These are phyloP conservation scores for Corchorus olitorius DNA, from an alignment of 345 rosid genomes.

Conservation along the genomic window DNA sequence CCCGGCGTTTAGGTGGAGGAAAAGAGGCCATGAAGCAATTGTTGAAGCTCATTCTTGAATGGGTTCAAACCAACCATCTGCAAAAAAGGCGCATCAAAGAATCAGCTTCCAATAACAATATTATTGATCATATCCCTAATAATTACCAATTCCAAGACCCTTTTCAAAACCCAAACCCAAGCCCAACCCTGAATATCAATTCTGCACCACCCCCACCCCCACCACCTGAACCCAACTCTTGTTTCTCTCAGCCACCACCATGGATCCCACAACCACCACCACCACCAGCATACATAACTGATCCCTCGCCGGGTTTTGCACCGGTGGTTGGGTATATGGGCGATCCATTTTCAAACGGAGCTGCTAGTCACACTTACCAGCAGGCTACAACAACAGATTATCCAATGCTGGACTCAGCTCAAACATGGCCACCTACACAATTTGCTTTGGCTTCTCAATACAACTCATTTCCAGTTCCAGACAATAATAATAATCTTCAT, in stretches of 20 bases:
- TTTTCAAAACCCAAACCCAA: constrained; percentile 55
- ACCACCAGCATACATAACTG: constrained; percentile 39
- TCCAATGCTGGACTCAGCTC: constrained; percentile 49
- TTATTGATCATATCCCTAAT: constrained; percentile 15
- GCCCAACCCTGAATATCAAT: constrained; percentile 14
- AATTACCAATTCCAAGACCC: constrained; percentile 42
- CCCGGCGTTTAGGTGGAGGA: constrained; percentile 88
- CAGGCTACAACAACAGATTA: constrained; percentile 28
- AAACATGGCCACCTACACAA: constrained; percentile 53
- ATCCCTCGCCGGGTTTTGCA: constrained; percentile 42
- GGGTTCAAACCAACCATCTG: constrained; percentile 93
- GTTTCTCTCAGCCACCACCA: constrained; percentile 39
- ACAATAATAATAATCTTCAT: constrained; percentile 33
- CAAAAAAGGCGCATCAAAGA: constrained; percentile 52
- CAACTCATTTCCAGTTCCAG: constrained; percentile 24
- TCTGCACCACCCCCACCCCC: constrained; percentile 27
- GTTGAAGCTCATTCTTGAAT: constrained; percentile 88
- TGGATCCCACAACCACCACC: constrained; percentile 51
- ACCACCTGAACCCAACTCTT: constrained; percentile 42
- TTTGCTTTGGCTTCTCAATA: constrained; percentile 41
- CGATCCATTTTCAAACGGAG: constrained; percentile 41
- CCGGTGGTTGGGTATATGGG: constrained; percentile 42
- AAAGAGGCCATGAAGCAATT: constrained; percentile 91
- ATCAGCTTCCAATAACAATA: constrained; percentile 21
- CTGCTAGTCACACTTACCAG: constrained; percentile 34